Percentiles rank a stretch among this genome's conserved stretches.
phyloP scores from a whole-genome alignment of 768 basidiomycete genomes.

The Suillus lakei region DNA sequence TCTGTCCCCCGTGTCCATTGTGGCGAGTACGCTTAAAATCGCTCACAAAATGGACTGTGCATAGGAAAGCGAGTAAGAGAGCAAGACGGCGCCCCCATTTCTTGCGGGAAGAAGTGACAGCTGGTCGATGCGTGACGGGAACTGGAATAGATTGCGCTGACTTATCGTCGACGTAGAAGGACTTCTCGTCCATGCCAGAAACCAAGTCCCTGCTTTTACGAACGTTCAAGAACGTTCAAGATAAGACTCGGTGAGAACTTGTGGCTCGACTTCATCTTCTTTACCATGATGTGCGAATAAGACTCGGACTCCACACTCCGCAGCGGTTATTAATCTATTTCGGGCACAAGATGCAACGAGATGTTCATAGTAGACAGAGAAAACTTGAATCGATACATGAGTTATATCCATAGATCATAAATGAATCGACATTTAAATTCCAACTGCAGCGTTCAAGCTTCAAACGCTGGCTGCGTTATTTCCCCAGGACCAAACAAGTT shows the following conservation, averaged over 20 bases:
- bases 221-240: neutral
- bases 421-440: neutral
- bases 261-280: neutral
- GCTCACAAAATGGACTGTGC: constrained; percentile 17
- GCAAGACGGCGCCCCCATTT: constrained; percentile 18
- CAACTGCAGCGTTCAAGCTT: neutral
- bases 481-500: constrained; percentile 36
- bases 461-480: constrained; percentile 1
- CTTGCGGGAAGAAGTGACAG: constrained; percentile 9
- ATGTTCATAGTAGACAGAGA: neutral
- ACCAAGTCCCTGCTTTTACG: neutral
- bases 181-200: constrained; percentile 27
- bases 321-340: neutral
- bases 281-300: neutral
- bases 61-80: constrained; percentile 10
- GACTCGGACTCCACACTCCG: neutral
- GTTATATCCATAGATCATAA: neutral
- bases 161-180: constrained; percentile 9
- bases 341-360: neutral
- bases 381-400: neutral
- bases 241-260: neutral
- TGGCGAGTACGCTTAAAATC: neutral
- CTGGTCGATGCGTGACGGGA: constrained; percentile 21
- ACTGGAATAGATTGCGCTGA: constrained; percentile 17
- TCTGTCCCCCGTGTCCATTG: constrained; percentile 9